Evolutionary conservation across 1,139 yeast genomes (phyloP), one percentile per base, ranked within the genome.

Genomic region (Taphrina deformans): DNA sequence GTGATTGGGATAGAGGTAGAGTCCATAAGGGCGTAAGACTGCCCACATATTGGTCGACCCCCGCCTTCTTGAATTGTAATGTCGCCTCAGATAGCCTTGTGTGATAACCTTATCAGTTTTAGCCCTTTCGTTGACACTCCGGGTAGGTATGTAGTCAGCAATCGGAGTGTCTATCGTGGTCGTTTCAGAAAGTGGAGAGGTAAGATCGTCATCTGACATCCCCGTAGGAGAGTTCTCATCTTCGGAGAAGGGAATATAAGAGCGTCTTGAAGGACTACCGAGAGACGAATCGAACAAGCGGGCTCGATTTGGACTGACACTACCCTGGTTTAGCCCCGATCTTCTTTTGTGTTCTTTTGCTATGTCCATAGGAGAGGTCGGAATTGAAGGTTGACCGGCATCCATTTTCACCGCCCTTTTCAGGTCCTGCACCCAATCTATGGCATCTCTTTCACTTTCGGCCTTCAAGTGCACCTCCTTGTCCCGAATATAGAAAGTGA

Each of bases 391-490:
- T 24, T 23, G 58, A 12, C 29, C 24, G 14, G 51, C 26, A 24
- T 61, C 45, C 24, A 44, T 14, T 16, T 41, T 44, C n/a, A 79
- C 77, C 9, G 75, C 73, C 23, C 69, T 72, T 35, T 78, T 73
- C 3, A 79, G 71, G 4, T 71, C 72, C 27, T 70, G 70, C 18
- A 77, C 76, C 87, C 87, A 84, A 24, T 72, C 71, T 21, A 75
- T 72, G 38, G 78, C 79, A 21, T 75, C 78, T 3, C 73, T 71
- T 3, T 71, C 72, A 52, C 77, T 75, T 12, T 74, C 75, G 1
- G 83, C 79, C 38, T 75, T 75, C 45, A 83, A 76, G 69, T 83
- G 85, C 56, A 79, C 73, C 45, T 78, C 80, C 67, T 78, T 76
- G 40, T 75, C 75, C 67, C 71, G 80, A 71, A 77, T 80, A 76